Conservation (phyloP, 179 eudicot species). For the Vitellaria paradoxa region DNA sequence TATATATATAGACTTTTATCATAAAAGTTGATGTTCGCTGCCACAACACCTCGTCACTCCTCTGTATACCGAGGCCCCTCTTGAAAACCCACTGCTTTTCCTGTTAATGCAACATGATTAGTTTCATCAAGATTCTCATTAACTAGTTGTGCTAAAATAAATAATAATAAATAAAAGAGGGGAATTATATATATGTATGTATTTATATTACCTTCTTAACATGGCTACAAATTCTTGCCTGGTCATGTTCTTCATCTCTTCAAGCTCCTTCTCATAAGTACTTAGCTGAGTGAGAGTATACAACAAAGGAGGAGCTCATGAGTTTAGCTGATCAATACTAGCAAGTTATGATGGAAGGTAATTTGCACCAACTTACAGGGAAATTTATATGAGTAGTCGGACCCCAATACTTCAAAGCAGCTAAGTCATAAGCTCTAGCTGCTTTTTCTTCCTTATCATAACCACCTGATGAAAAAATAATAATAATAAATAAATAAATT, state of each 20-base stretch:
- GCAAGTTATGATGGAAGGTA: background rate
- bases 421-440: slow-evolving; percentile 17
- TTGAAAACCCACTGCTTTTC: slow-evolving; percentile 86
- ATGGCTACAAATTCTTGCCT: slow-evolving; percentile 81
- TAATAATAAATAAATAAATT: background rate
- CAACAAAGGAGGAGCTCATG: too few relatives aligned
- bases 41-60: slow-evolving; percentile 69
- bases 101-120: slow-evolving; percentile 25
- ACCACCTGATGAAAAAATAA: slow-evolving; percentile 32
- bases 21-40: slow-evolving; percentile 1
- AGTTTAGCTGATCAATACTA: background rate
- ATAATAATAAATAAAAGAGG: background rate
- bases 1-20: background rate
- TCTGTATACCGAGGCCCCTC: slow-evolving; percentile 88
- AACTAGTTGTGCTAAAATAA: too few relatives aligned
- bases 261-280: slow-evolving; percentile 65
- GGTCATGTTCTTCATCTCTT: slow-evolving; percentile 72
- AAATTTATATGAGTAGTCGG: slow-evolving; percentile 10
- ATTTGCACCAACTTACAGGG: slow-evolving; percentile 1
- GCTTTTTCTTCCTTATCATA: slow-evolving; percentile 8
- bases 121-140: background rate
- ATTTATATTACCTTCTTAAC: slow-evolving; percentile 53
- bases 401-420: slow-evolving; percentile 21
- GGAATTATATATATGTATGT: background rate
- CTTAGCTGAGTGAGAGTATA: slow-evolving; percentile 34